Evolutionary conservation across 2,329 filamentous ascomycete species (phyloP), one percentile per base, ranked within the genome.

Genomic region (Pseudogymnoascus sp.): DNA sequence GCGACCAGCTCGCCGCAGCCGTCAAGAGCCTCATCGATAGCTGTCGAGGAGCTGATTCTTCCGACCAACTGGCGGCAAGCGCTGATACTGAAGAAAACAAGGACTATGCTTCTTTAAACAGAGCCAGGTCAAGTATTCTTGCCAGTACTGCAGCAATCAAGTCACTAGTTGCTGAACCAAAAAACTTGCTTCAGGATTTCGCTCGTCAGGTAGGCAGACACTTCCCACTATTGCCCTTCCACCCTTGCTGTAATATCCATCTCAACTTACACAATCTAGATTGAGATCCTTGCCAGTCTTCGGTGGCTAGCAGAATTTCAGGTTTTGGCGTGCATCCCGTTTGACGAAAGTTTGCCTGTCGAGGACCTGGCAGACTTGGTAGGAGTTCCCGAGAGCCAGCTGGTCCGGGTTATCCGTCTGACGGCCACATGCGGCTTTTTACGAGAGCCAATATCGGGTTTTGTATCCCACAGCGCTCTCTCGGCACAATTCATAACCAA

Each of bases 281-380:
- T 54, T 4, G n/a, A 75, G 64, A 43, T 75, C 2, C 70, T 76
- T 11, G 71, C 74, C 6, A 77, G 75, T 57, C 62, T 78, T 6
- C 71, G 72, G 63, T 79, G 76, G 77, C 69, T 79, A 12, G 74
- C 71, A 5, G 74, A 79, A 11, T 76, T 76, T 62, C 76, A 79
- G 58, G 68, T 79, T 3, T 71, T 78, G 0, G 75, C 75, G 3
- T 78, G 70, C 63, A 75, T 80, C n/a, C 78, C 77, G 0, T 66
- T 75, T 1, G 60, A 54, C 4, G 73, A 69, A 20, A 74, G 66
- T 39, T 71, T 77, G 7, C 64, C 70, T 1, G 64, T 72, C 54
- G 69, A 72, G 36, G 78, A 79, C 57, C 64, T 79, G 1, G 76
- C 78, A 4, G 73, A 77, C 14, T 64, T 80, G 3, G 63, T 72